Conservation (phyloP, 2,329 filamentous ascomycete species). For the Aspergillus luchuensis region DNA sequence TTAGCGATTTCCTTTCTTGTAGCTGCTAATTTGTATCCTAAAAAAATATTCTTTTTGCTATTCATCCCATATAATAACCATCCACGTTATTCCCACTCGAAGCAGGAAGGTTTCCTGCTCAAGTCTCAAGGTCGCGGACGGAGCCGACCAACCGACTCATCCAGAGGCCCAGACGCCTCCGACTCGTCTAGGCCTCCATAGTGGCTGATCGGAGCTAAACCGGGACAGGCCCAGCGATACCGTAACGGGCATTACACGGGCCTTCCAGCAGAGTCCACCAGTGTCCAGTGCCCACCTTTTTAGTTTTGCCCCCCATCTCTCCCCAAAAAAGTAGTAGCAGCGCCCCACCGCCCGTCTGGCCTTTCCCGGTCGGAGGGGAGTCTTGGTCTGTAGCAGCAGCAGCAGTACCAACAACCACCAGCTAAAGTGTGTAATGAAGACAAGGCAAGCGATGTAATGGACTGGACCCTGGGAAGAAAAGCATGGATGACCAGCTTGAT, state of each 20-base stretch:
- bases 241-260: constrained; percentile 23
- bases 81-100: no score
- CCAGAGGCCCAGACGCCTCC: constrained; percentile 12
- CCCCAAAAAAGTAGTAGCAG: neutral
- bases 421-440: neutral
- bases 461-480: neutral
- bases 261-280: constrained; percentile 10
- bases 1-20: neutral
- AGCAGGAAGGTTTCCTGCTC: neutral
- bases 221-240: constrained; percentile 14
- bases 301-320: constrained; percentile 4
- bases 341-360: neutral
- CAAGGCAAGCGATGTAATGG: no score
- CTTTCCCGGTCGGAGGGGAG: neutral
- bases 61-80: no score
- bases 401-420: no score
- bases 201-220: constrained; percentile 25
- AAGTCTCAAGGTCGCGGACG: neutral
- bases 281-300: constrained; percentile 8
- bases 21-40: no score
- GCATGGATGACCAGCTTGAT: neutral
- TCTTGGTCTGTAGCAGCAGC: no score
- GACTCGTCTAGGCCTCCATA: constrained; percentile 27
- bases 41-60: no score
- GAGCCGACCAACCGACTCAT: neutral